Evolutionary conservation across 2,329 filamentous ascomycete genomes (phyloP), one percentile per base, ranked within the genome.

Genomic region (Colletotrichum truncatum): DNA sequence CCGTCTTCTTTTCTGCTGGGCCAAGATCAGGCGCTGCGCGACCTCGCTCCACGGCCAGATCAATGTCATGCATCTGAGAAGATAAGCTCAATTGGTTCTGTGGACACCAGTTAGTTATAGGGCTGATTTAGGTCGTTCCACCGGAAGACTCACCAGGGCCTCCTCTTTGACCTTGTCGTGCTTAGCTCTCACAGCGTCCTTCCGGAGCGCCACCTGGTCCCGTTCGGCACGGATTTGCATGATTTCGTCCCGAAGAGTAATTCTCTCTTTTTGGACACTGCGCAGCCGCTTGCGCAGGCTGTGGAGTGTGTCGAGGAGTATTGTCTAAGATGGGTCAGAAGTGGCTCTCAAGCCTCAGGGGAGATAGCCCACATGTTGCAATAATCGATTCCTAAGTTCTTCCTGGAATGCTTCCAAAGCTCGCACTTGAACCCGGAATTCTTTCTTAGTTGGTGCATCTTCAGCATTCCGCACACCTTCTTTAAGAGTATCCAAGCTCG

Each of bases 181-280:
- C 69, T 82, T 84, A 34, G 83, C 82, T 45, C 89, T 81, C n/a
- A 90, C 79, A 7, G 86, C 86, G 67, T 91, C 89, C 81, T 89
- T 89, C 41, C 83, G 84, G 16, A 91, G 74, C 5, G 85, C 87
- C 7, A 91, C 84, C 68, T 90, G 84, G 70, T 90, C 87, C 55
- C 87, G 80, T 75, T 91, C 88, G 21, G 81, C 79, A 46, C 86
- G 83, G 61, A 90, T 80, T 2, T 82, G 81, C 26, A 90, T 72
- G n/a, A 91, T 87, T 30, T 89, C 86, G 11, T 88, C 84, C 45
- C 89, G 83, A 16, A 91, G 75, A 0, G 77, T 73, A 4, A 89
- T 73, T 72, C 86, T 89, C 70, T 88, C 84, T 66, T 82, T 86
- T 61, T 89, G 85, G 9, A 84, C 83, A 8, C 85, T 80, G 12